Evolutionary conservation across 1,139 yeast genomes (phyloP), one percentile per base, ranked within the genome.

Genomic region (Sugiyamaella pinicola): DNA sequence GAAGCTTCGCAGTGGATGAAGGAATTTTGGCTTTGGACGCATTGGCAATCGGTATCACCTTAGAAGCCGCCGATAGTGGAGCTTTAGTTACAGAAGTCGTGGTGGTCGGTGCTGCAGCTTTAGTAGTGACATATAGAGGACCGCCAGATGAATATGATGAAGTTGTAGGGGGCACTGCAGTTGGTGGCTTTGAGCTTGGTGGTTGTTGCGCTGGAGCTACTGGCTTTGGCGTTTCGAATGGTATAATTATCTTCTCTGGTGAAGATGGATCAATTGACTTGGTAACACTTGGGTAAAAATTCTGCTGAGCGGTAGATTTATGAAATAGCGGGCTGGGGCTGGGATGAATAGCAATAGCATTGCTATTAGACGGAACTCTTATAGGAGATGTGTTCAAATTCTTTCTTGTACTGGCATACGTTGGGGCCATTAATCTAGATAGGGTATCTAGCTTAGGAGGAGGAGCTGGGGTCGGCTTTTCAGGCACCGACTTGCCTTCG

Each of bases 401-500:
- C 44, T 43, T 47, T 22, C 63, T 61, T 6, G 67, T 63, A 47
- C 74, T 71, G 1, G 74, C 64, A 39, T 64, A 66, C 0, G 75
- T 72, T 0, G 74, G 75, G 13, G 67, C 69, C 65, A 66, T 66
- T 33, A 72, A 56, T 22, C 75, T 60, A 1, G 66, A 53, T 4
- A 69, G 39, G n/a, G 56, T 49, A 26, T 51, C 55, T 8, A 39
- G 34, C 24, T 47, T 49, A 28, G 44, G 8, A 15, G 44, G 8
- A 15, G 29, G 33, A 5, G 45, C 34, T 6, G 47, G 37, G 6
- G 33, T 48, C n/a, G 47, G 45, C 24, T 17, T 6, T 12, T 15
- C 12, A 21, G 35, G 17, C 2, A 29, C 38, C 2, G 40, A 15
- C 12, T 17, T 39, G 10, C 10, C 43, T 19, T 45, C 21, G 8